Evolutionary conservation across 208 protist species (phyloP), one percentile per base, ranked within the genome.

Genomic region (Leishmania braziliensis): DNA sequence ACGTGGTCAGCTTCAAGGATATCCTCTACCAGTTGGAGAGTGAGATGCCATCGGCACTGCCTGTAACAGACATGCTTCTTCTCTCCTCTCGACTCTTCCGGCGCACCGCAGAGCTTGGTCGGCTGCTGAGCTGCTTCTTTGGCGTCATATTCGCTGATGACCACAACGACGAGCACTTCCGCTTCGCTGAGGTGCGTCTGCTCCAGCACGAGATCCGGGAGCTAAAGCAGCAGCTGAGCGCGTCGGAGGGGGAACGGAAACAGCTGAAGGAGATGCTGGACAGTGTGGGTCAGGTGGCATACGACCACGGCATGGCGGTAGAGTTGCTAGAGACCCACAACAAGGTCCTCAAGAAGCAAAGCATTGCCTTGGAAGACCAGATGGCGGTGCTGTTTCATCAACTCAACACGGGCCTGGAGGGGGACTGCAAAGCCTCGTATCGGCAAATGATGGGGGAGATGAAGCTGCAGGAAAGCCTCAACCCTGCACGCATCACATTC

Each of bases 371-470:
- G 29, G 92, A 98, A 84, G 96, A 98, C 78, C 95, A 98, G 75
- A 98, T 98, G 96, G 93, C 93, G 70, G 78, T 97, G 68, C 91
- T 98, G 2, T 98, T 98, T 70, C 91, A 95, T 16, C 95, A 97
- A 65, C 79, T 98, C 10, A 97, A 97, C 82, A 85, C 88, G 3
- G 95, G 97, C 23, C 79, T 97, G 3, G 86, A 96, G 76, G 82
- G 77, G 29, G 89, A 94, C 79, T 96, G 91, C 86, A 95, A 92
- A 62, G 89, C 95, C 2, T 90, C 89, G 29, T 94, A 93, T 76
- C 88, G 94, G 43, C 90, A 91, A 82, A 91, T 95, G 23, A 89
- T 86, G 3, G 77, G 80, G 12, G 94, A 98, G 77, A 89, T 96
- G 82, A 89, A 94, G 74, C 78, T 90, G 26, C 96, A 98, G 65